Percentiles rank a stretch among this genome's conserved stretches.
These are phyloP conservation scores for Cunninghamia lanceolata DNA, from an alignment of 75 land plant species.

Conservation along the genomic window DNA sequence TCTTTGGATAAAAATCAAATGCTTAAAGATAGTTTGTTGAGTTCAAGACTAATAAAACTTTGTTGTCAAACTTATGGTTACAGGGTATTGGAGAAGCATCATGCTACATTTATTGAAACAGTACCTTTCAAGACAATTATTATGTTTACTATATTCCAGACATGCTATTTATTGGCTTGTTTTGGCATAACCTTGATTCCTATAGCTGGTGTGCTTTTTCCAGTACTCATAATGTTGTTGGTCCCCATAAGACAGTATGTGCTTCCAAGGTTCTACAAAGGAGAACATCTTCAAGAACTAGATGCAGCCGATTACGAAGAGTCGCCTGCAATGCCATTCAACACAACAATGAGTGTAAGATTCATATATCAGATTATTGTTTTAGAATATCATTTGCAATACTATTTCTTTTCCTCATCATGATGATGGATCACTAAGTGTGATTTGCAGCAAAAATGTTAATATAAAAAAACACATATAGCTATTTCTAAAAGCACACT, in stretches of 20 bases:
- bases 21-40: background rate
- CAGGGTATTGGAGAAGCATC: constrained; percentile 74
- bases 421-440: too few species aligned
- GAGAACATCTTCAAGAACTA: constrained; percentile 52
- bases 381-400: background rate
- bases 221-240: constrained; percentile 81
- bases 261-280: constrained; percentile 70
- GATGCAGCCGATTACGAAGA: constrained; percentile 77
- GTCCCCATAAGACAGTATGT: constrained; percentile 79
- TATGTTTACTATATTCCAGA: constrained; percentile 75
- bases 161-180: constrained; percentile 60
- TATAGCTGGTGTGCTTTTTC: constrained; percentile 87
- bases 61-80: background rate
- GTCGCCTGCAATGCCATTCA: constrained; percentile 46
- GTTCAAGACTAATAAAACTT: background rate
- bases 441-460: too few species aligned
- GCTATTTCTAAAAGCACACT: too few species aligned
- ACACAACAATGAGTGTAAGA: constrained; percentile 21
- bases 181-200: constrained; percentile 88
- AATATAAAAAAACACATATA: too few species aligned
- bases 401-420: too few species aligned
- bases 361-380: background rate
- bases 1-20: background rate
- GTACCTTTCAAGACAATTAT: constrained; percentile 84
- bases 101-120: constrained; percentile 77